Evolutionary conservation across 495 filamentous ascomycete species (phyloP), one percentile per base, ranked within the genome.

Genomic region (Pseudoneurospora amorphoporcata): DNA sequence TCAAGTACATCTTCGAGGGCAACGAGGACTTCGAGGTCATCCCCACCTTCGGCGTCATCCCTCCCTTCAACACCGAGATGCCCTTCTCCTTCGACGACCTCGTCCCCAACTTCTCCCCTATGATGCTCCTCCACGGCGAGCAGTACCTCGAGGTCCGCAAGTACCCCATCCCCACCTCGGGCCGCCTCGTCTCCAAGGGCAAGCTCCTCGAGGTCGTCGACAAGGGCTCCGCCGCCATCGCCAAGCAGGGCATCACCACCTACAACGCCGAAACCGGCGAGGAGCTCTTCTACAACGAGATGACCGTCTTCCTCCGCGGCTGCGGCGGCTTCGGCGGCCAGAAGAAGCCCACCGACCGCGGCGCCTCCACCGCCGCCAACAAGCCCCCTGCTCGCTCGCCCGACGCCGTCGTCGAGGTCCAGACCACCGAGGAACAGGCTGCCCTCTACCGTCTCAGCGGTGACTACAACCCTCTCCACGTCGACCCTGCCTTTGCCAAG

Each of bases 51-150:
- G 95, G 94, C 82, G 96, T 98, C 70, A 88, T 99, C 79, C 96
- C 95, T 19, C 91, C 89, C 80, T 98, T 99, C 84, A 91, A 92
- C 85, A 90, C 94, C 75, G 85, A 90, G 73, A 85, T 88, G 69
- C 93, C 96, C 70, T 99, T 90, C 86, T 88, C 84, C 84, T 84
- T 95, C 75, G 87, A 90, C 74, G 92, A 97, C 35, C 84, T 99
- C 74, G 90, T 98, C 53, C 93, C 94, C 78, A 93, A 98, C 84
- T 99, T 97, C 88, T 92, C 88, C 6, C 95, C 94, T 74, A 99
- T 98, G 96, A 97, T 98, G 94, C 89, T 99, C 69, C 90, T 99
- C 23, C 95, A 99, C 86, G 95, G 95, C 77, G 95, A 99, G 85
- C 95, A 99, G 84, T 99, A 94, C 87, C 92, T 98, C 75, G 96